A percentile compares a stretch with the other conserved stretches of the same genome.
Evolutionary conservation across 2,329 filamentous ascomycete species (phyloP).

Genomic region (Calonectria pseudoreteaudii): DNA sequence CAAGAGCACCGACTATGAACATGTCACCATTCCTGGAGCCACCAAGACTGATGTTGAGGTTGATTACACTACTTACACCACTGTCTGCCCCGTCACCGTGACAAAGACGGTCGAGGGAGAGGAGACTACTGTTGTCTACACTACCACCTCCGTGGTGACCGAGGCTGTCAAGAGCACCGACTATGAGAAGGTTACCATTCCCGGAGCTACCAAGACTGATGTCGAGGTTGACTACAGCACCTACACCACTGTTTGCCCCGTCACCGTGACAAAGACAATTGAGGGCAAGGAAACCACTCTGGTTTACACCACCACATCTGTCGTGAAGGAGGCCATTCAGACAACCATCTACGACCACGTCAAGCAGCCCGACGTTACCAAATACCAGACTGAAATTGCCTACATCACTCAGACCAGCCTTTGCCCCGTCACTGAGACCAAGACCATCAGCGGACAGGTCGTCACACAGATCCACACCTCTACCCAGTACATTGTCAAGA

Average conservation of each 20-base stretch:
- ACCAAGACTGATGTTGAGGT: slow-evolving; percentile 49
- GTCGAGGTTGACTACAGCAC: slow-evolving; percentile 50
- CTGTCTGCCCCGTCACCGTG: slow-evolving; percentile 56
- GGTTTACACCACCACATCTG: slow-evolving; percentile 39
- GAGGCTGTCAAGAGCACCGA: slow-evolving; percentile 46
- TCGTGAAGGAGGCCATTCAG: slow-evolving; percentile 44
- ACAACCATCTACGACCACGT: slow-evolving; percentile 50
- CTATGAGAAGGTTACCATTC: slow-evolving; percentile 44
- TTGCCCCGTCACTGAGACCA: slow-evolving; percentile 56
- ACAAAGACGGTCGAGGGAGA: slow-evolving; percentile 49
- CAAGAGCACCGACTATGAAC: slow-evolving; percentile 21
- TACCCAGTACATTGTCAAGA: slow-evolving; percentile 47
- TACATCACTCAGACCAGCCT: slow-evolving; percentile 58
- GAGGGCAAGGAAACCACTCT: slow-evolving; percentile 26
- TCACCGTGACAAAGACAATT: slow-evolving; percentile 50
- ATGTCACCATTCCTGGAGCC: slow-evolving; percentile 49
- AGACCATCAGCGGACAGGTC: slow-evolving; percentile 42
- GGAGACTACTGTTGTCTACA: slow-evolving; percentile 43
- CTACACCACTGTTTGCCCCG: slow-evolving; percentile 56
- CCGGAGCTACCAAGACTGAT: slow-evolving; percentile 47
- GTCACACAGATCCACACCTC: slow-evolving; percentile 46
- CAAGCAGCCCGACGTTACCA: slow-evolving; percentile 52
- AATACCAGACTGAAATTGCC: slow-evolving; percentile 47
- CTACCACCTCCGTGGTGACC: slow-evolving; percentile 43
- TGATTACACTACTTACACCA: slow-evolving; percentile 56